Conservation (phyloP, 2,329 filamentous ascomycete species). For the Lachnellula hyalina region DNA sequence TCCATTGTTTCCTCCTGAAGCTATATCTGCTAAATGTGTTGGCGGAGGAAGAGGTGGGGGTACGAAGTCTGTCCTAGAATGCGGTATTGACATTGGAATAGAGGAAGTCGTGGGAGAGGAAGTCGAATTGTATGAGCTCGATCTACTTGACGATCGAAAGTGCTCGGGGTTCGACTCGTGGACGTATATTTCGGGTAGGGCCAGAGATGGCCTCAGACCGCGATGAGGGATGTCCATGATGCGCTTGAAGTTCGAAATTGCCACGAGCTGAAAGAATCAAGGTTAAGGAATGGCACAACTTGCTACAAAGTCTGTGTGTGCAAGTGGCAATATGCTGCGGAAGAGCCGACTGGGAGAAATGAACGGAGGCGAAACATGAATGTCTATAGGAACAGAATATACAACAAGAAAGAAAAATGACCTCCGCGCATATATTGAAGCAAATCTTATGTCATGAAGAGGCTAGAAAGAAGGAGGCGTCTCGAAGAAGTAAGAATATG, state of each 20-base stretch:
- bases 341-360: slow-evolving; percentile 19
- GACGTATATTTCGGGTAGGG: slow-evolving; percentile 38
- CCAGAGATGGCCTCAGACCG: slow-evolving; percentile 14
- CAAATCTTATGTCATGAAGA: slow-evolving; percentile 19
- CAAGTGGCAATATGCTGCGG: slow-evolving; percentile 26
- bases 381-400: slow-evolving; percentile 18
- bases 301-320: slow-evolving; percentile 12
- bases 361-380: slow-evolving; percentile 25
- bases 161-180: slow-evolving; percentile 35
- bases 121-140: slow-evolving; percentile 23
- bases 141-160: slow-evolving; percentile 23
- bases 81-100: slow-evolving; percentile 59
- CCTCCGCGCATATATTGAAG: slow-evolving; percentile 6
- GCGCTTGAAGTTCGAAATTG: slow-evolving; percentile 12
- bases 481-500: slow-evolving; percentile 1
- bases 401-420: slow-evolving; percentile 18
- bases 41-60: slow-evolving; percentile 63
- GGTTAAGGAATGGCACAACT: slow-evolving; percentile 7
- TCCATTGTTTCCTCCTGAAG: slow-evolving; percentile 49
- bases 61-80: slow-evolving; percentile 40
- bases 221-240: slow-evolving; percentile 40
- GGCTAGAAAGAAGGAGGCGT: slow-evolving; percentile 7
- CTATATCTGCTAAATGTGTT: slow-evolving; percentile 51
- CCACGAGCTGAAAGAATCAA: slow-evolving; percentile 25
- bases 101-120: slow-evolving; percentile 37